Percentiles rank a stretch among this genome's conserved stretches.
phyloP scores from a whole-genome alignment of 2,329 filamentous ascomycete species.

The Aschersonia sp. region DNA sequence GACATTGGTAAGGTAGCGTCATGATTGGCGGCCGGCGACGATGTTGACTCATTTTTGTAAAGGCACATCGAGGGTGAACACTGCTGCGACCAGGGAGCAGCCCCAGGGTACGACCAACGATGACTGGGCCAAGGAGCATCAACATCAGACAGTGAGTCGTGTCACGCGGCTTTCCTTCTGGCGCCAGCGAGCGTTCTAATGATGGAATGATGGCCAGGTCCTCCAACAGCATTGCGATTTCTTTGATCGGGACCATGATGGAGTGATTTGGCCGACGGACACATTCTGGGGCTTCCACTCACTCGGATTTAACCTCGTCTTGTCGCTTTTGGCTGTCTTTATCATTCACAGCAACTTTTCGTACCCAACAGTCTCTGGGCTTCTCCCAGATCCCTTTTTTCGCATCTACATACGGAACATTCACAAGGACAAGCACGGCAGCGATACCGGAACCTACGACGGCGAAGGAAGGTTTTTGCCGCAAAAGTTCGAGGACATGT shows the following conservation, averaged over 20 bases:
- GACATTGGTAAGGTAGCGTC: constrained; percentile 9
- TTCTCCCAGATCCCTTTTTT: constrained; percentile 22
- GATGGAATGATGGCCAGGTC: constrained; percentile 5
- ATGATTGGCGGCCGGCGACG: neutral
- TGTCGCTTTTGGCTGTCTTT: constrained; percentile 22
- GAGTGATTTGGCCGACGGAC: constrained; percentile 22
- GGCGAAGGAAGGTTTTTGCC: constrained; percentile 32
- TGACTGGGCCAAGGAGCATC: constrained; percentile 15
- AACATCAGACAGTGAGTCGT: constrained; percentile 14
- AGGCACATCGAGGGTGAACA: constrained; percentile 20
- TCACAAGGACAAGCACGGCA: constrained; percentile 30
- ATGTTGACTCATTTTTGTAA: neutral
- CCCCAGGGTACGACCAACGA: constrained; percentile 18
- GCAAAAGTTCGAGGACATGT: constrained; percentile 35
- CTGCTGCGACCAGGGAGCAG: constrained; percentile 17
- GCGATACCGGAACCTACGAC: constrained; percentile 30
- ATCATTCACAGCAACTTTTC: constrained; percentile 28
- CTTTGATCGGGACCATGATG: constrained; percentile 25
- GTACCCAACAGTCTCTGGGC: constrained; percentile 24
- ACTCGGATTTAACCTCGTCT: constrained; percentile 22
- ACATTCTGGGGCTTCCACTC: constrained; percentile 24
- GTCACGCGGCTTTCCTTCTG: neutral
- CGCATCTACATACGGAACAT: constrained; percentile 21
- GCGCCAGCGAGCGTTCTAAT: neutral
- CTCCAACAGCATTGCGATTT: constrained; percentile 25